phyloP scores from a whole-genome alignment of 108 stramenopile species.

The Licmophora abbreviata region DNA sequence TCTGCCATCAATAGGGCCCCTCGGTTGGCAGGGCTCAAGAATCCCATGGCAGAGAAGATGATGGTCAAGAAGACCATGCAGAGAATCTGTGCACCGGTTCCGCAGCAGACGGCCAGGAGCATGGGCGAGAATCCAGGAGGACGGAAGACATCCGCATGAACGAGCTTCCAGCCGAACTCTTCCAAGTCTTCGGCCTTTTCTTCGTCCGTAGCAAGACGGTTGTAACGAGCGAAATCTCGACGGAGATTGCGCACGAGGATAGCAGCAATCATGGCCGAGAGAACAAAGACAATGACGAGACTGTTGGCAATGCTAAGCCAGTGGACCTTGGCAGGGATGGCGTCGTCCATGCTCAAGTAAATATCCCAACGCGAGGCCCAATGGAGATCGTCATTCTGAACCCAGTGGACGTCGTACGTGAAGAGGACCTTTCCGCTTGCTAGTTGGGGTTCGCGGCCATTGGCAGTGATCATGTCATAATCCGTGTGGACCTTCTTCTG shows the following conservation, averaged over 20 bases:
- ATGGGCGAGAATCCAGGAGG: conserved; percentile 85
- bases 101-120: conserved; percentile 78
- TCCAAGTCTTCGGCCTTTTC: conserved; percentile 93
- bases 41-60: conserved; percentile 91
- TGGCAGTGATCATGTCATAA: conserved; percentile 73
- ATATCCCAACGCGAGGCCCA: conserved; percentile 99
- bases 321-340: conserved; percentile 89
- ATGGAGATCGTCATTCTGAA: conserved; percentile 53
- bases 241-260: conserved; percentile 88
- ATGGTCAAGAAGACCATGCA: conserved; percentile 86
- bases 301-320: conserved; percentile 93
- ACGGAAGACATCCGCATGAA: conserved; percentile 97
- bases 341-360: conserved; percentile 92
- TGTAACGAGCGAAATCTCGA: conserved; percentile 83
- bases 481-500: conserved; percentile 42
- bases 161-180: conserved; percentile 97
- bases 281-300: conserved; percentile 89
- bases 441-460: conserved; percentile 49
- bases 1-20: conserved; percentile 96
- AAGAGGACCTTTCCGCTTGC: conserved; percentile 81
- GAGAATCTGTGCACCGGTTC: conserved; percentile 88
- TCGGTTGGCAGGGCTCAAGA: conserved; percentile 93
- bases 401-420: conserved; percentile 96
- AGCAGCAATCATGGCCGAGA: conserved; percentile 92
- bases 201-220: conserved; percentile 86